Evolutionary conservation across 2,329 filamentous ascomycete genomes (phyloP).

Genomic region (Penicillium nordicum): DNA sequence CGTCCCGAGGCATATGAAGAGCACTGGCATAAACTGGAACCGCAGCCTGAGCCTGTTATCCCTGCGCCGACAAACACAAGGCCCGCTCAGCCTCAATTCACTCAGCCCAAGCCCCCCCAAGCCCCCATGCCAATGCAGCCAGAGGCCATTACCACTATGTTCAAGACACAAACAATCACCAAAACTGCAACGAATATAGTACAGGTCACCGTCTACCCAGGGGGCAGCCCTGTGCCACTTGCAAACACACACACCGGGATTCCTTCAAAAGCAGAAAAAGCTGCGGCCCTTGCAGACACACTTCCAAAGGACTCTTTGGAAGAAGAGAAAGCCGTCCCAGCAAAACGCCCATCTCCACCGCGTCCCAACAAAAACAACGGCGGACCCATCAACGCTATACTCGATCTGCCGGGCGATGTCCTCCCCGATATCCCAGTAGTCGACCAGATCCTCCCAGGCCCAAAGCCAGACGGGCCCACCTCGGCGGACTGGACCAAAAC

Average conservation of each 20-base stretch:
- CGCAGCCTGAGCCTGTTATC: not conserved
- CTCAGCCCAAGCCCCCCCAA: not conserved
- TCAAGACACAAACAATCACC: conserved; percentile 11
- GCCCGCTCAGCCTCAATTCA: not conserved
- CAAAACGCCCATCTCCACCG: not conserved
- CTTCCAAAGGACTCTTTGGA: not conserved
- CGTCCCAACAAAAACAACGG: not conserved
- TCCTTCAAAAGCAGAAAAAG: not conserved
- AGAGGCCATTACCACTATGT: conserved; percentile 13
- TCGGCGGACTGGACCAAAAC: conserved; percentile 22
- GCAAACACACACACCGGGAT: not conserved
- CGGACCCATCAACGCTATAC: not conserved
- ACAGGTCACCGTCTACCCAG: conserved; percentile 9
- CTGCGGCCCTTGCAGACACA: not conserved
- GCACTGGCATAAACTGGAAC: not conserved
- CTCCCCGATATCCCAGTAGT: conserved; percentile 11
- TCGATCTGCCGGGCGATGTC: conserved; percentile 8
- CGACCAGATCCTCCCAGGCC: conserved; percentile 6
- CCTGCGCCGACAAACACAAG: not conserved
- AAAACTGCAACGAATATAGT: conserved; percentile 10
- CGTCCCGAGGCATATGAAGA: not conserved
- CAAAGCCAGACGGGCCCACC: not conserved
- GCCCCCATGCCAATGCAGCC: not conserved
- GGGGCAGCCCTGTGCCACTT: not conserved
- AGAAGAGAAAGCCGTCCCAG: conserved; percentile 6